Base-by-base conservation (phyloP, 108 stramenopile species). In the Parmales sp. region DNA sequence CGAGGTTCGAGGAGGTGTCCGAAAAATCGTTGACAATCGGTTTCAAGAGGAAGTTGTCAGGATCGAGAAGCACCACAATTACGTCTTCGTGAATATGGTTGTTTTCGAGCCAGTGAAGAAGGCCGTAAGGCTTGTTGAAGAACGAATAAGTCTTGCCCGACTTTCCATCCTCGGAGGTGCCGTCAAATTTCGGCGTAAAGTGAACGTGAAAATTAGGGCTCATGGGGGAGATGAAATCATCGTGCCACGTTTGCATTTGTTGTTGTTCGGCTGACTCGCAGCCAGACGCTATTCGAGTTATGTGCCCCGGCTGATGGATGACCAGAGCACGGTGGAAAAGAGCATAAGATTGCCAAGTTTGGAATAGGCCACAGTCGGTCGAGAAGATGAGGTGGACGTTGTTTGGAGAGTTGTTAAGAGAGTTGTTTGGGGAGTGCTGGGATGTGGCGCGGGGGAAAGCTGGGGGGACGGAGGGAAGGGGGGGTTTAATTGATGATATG, bases 11-110 rank as follows among this genome's bases (percentile, higher is more conserved):
- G 9, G 25, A 4, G 25, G 54, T 31, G 23, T 51, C 22, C 7
- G 28, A 45, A 72, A 88, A 86, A 64, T 88, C 89, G 51, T 75
- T 78, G 7, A 79, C 80, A 16, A 98, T 69, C 7, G 92, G 91
- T 43, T 90, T 60, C 60, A 96, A 50, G 29, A 98, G 71, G 6
- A 94, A 67, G 86, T 95, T 90, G 72, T 98, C 97, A 9, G 97
- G 97, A 78, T 98, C 97, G 4, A 70, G 70, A 31, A 26, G 54
- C 41, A 7, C 13, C 9, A 43, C 41, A 13, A 43, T 43, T 43
- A n/a, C n/a, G n/a, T n/a, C n/a, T n/a, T n/a, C n/a, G n/a, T n/a
- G n/a, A n/a, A n/a, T n/a, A 23, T 48, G 46, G 16, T n/a, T n/a
- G 46, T n/a, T 48, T 68, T 89, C 81, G 78, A 91, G 67, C 77